Base-by-base conservation (phyloP, 139 green algal genomes). In the Micractinium sp. region DNA sequence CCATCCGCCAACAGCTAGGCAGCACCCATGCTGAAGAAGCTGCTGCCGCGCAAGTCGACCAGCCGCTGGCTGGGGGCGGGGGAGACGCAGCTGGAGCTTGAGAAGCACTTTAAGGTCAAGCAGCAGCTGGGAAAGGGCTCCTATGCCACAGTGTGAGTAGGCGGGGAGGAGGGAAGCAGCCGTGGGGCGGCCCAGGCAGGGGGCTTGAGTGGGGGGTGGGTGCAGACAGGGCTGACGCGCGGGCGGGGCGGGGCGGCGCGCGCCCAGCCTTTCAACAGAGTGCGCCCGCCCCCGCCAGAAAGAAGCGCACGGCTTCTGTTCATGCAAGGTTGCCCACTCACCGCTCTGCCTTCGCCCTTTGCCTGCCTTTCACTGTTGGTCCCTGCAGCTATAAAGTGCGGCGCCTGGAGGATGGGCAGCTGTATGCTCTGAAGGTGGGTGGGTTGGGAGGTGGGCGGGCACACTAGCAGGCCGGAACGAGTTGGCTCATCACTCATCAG, bases 381-480 rank as follows among this genome's bases (percentile, higher is more conserved):
- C 14, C 12, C 9, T 33, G 56, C 81, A 85, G 81, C 31, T 85
- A 85, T 15, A 3, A 53, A 29, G 81, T 74, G 56, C 31, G 38
- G n/a, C 82, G 82, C 9, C 63, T n/a, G 2, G 82, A 53, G n/a
- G 82, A 87, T 12, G 63, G 66, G 12, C 31, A 63, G 36, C 82
- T n/a, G 36, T 87, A 87, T 23, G 82, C 82, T 25, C 82, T 87
- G 14, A 87, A 87, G 66, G 63, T 81, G 74, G 14, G 67, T 35
- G 25, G 9, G 47, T 56, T 5, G 47, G 47, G 9, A 56, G 47
- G 47, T 56, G 47, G 47, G 47, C 47, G 47, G 47, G 47, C 47
- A 56, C 47, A 56, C 47, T 5, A 16, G 47, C 47, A 56, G 7
- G 9, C 47, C 47, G 47, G 47, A n/a, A n/a, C n/a, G n/a, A n/a